A percentile compares a stretch with the other conserved stretches of the same genome.
Conservation (phyloP, 2,329 filamentous ascomycete species). For the Cryphonectria nitschkei region DNA sequence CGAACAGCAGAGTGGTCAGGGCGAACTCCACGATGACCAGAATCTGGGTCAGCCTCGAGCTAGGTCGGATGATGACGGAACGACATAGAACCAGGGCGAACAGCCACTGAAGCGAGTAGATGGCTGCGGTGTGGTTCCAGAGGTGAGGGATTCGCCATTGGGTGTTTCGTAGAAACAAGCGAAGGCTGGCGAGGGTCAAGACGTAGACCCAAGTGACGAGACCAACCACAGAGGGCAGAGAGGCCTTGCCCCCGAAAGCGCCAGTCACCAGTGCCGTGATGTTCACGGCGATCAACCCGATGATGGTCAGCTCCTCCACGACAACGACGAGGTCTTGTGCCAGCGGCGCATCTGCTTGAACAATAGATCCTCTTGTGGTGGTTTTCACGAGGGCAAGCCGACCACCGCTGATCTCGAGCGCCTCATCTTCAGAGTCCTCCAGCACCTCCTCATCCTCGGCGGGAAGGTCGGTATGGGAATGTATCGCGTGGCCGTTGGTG, state of each 20-base stretch:
- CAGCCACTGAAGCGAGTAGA: constrained; percentile 85
- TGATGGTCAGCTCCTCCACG: constrained; percentile 75
- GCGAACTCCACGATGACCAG: constrained; percentile 76
- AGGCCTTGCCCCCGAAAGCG: constrained; percentile 61
- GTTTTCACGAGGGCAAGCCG: constrained; percentile 63
- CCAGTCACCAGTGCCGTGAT: constrained; percentile 64
- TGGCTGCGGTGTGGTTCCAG: constrained; percentile 89
- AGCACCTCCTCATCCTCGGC: constrained; percentile 40
- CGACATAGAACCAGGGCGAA: constrained; percentile 79
- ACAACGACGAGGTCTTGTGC: constrained; percentile 72
- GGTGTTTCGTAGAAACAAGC: constrained; percentile 68
- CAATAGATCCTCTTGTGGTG: constrained; percentile 63
- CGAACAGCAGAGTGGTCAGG: constrained; percentile 73
- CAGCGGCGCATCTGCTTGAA: constrained; percentile 75
- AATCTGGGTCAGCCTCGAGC: constrained; percentile 62
- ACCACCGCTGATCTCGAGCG: constrained; percentile 58
- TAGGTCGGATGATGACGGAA: constrained; percentile 79
- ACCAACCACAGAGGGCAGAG: constrained; percentile 65
- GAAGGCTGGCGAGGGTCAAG: constrained; percentile 70
- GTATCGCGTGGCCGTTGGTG: constrained; percentile 41
- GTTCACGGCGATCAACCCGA: constrained; percentile 73
- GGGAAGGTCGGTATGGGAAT: constrained; percentile 57
- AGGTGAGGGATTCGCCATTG: constrained; percentile 71
- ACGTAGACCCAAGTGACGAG: constrained; percentile 82
- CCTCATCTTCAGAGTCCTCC: constrained; percentile 62